Evolutionary conservation across 2,329 filamentous ascomycete species (phyloP), one percentile per base, ranked within the genome.

Genomic region (Daldinia eschscholtzii): DNA sequence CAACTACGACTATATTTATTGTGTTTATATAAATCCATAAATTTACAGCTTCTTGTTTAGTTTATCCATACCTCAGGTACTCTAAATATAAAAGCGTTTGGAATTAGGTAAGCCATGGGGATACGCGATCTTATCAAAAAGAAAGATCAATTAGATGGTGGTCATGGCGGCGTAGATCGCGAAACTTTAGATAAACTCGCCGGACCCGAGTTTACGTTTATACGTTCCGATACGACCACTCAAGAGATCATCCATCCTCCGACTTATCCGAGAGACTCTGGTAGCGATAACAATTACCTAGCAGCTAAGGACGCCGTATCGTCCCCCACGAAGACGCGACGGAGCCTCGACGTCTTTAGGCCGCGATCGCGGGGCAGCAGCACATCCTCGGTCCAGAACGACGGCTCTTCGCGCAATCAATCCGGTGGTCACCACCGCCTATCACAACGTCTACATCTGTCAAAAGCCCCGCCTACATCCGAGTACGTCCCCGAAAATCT

Each of bases 181-280:
- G 79, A 80, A 68, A 79, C 81, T 20, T 75, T 80, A 59, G 73
- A 79, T 50, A 78, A 74, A 61, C 77, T 83, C 44, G 77, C 78
- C 58, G 78, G 84, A 1, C 90, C 91, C 64, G 89, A 92, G 73
- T 93, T 98, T 82, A 93, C 87, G 70, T 93, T 98, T 82, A 86
- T 96, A 76, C 91, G 94, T 69, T 91, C 93, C 72, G 95, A 97
- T 77, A 97, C 94, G 0, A 82, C 89, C 72, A 89, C 91, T 1
- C 88, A 94, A 78, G 93, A 98, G 79, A 83, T 91, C 72, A 93
- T 97, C 78, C 84, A 89, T 63, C 92, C 93, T 10, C 92, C 93
- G 6, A 79, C 70, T 74, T 76, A 74, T 70, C 76, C 70, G 69
- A 55, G 18, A 30, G 23, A 63, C 7, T 37, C 13, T 23, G 9